Evolutionary conservation across 2,329 filamentous ascomycete species (phyloP), one percentile per base, ranked within the genome.

Genomic region (Colletotrichum paranaense): DNA sequence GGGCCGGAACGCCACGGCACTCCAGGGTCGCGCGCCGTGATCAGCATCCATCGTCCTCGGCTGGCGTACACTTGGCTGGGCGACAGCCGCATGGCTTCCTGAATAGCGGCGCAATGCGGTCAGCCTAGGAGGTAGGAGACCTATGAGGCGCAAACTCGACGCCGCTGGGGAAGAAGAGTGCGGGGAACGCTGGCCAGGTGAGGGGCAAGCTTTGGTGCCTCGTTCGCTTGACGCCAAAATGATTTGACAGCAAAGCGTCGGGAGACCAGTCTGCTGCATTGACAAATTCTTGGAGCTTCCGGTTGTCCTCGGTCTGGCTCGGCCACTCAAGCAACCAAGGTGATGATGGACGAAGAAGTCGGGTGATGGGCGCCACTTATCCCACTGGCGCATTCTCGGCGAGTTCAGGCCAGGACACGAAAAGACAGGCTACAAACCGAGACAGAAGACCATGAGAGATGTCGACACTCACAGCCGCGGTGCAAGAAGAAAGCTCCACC

Each of bases 181-280:
- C 72, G 68, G 72, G 72, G 72, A 68, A 63, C 22, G 65, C 60
- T 73, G 46, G 60, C 35, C 62, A 32, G 62, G 53, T 66, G 67
- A 71, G 71, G 71, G 67, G 71, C 71, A 73, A 52, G 56, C 22
- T n/a, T 52, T 56, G 46, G 26, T 32, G 26, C 55, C 55, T 71
- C 68, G 60, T 63, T 49, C 46, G 58, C 67, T 38, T 35, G 30
- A 46, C 28, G 32, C 42, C 35, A 64, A 38, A 32, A 30, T 38
- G 7, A 14, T 32, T 30, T 26, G 42, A 35, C 65, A 62, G 58
- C 28, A 7, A 49, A 49, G 14, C n/a, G 49, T 32, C 67, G 26
- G 14, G n/a, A n/a, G 19, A 49, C 16, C 9, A 32, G n/a, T 24
- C 28, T 12, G 16, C 16, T 16, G 26, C 32, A 4, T 30, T 63